Percentiles rank a stretch among this genome's conserved stretches.
Conservation (phyloP, 495 filamentous ascomycete genomes). For the Patellaria atrata region DNA sequence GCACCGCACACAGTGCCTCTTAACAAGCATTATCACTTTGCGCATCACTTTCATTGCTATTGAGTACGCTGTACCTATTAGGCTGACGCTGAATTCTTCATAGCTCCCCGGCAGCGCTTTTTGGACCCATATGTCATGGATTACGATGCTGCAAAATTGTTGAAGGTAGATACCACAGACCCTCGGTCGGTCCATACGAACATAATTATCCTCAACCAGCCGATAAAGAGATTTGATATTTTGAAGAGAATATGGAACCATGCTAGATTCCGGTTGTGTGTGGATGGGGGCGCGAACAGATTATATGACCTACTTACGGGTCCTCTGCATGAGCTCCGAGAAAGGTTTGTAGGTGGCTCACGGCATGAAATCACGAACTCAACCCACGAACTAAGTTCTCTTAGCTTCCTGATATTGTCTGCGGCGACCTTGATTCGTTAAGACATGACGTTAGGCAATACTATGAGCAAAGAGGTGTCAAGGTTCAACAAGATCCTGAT, state of each 20-base stretch:
- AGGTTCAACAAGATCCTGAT: constrained; percentile 51
- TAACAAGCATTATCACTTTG: no score
- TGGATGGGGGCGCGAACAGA: constrained; percentile 82
- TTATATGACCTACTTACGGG: constrained; percentile 42
- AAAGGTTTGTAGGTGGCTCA: constrained; percentile 27
- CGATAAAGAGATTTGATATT: constrained; percentile 19
- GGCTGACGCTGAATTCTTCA: no score
- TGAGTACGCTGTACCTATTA: no score
- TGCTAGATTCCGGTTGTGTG: constrained; percentile 40
- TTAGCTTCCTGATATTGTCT: constrained; percentile 51
- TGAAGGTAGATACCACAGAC: no score
- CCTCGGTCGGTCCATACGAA: no score
- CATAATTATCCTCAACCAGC: constrained; percentile 29
- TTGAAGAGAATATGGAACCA: constrained; percentile 23
- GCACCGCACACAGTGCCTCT: no score
- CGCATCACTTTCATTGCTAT: no score
- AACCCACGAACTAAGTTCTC: background rate
- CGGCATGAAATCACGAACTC: background rate
- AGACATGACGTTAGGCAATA: constrained; percentile 38
- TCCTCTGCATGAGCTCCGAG: constrained; percentile 26
- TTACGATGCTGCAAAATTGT: no score
- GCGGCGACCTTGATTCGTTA: constrained; percentile 85
- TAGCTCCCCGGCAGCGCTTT: no score
- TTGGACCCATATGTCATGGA: no score
- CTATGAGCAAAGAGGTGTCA: constrained; percentile 40